Percentiles rank a stretch among this genome's conserved stretches.
phyloP scores from a whole-genome alignment of 2,329 filamentous ascomycete genomes.

The Pseudocercospora fijiensis region DNA sequence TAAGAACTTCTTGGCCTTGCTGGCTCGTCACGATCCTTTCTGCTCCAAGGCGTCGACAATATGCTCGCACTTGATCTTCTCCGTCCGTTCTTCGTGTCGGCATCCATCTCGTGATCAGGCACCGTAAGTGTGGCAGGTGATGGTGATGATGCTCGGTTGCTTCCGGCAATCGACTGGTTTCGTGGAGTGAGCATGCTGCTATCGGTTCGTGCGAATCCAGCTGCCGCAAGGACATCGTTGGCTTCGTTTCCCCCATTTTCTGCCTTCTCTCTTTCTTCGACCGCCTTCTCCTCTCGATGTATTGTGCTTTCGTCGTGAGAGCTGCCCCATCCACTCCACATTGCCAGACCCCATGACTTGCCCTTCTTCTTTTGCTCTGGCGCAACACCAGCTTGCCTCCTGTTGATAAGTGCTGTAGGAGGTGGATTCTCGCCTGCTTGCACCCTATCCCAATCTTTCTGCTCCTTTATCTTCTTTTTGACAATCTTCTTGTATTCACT shows the following conservation, averaged over 20 bases:
- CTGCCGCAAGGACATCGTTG: conserved; percentile 11
- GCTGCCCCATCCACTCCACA: conserved; percentile 87
- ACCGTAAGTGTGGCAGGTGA: conserved; percentile 14
- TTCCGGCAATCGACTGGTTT: background rate
- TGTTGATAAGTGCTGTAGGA: conserved; percentile 65
- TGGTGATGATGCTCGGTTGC: background rate
- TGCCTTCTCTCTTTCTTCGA: conserved; percentile 18
- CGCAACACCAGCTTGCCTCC: conserved; percentile 45
- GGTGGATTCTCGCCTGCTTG: conserved; percentile 73
- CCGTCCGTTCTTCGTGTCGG: conserved; percentile 21
- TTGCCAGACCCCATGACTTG: conserved; percentile 67
- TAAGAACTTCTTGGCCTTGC: conserved; percentile 27
- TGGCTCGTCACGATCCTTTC: conserved; percentile 16
- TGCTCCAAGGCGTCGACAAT: conserved; percentile 23
- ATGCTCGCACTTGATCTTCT: conserved; percentile 27
- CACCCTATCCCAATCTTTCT: conserved; percentile 67
- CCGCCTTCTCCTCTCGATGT: conserved; percentile 56
- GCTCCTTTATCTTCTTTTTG: conserved; percentile 69
- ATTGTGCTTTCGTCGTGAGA: conserved; percentile 81
- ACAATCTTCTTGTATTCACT: conserved; percentile 69
- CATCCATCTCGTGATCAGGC: conserved; percentile 15
- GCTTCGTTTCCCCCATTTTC: conserved; percentile 3
- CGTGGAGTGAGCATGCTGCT: background rate
- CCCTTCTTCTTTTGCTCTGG: conserved; percentile 36
- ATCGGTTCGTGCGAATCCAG: conserved; percentile 6